Conservation (phyloP, 306 rosid genomes). For the Crotalaria pallida region DNA sequence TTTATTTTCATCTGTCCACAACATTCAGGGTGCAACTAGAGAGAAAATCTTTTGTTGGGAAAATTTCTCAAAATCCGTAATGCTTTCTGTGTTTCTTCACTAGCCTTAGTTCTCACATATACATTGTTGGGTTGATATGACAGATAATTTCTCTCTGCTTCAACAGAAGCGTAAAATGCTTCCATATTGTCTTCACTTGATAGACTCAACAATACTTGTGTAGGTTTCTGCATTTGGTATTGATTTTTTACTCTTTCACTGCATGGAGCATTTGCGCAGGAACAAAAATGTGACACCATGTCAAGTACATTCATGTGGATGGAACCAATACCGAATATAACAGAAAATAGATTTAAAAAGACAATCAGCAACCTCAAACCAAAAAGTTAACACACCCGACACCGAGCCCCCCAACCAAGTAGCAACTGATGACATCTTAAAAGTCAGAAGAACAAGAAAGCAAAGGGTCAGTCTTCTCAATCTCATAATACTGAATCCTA, state of each 20-base stretch:
- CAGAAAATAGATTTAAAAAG: no score
- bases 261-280: no score
- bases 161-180: slow-evolving; percentile 20
- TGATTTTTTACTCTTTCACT: background rate
- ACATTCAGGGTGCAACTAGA: slow-evolving; percentile 15
- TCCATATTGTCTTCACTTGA: slow-evolving; percentile 16
- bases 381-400: no score
- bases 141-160: background rate
- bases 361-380: no score
- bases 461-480: no score
- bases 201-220: background rate
- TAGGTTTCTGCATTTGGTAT: background rate
- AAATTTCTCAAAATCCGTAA: slow-evolving; percentile 4
- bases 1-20: slow-evolving; percentile 7
- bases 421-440: no score
- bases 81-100: slow-evolving; percentile 21
- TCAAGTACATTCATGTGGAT: no score
- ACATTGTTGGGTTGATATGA: background rate
- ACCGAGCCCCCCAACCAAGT: no score
- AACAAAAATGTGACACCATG: no score
- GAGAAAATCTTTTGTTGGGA: background rate
- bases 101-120: background rate
- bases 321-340: no score
- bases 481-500: no score
- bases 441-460: no score